Evolutionary conservation across 805 yeast species (phyloP), one percentile per base, ranked within the genome.

Genomic region (Kodamaea restingae): DNA sequence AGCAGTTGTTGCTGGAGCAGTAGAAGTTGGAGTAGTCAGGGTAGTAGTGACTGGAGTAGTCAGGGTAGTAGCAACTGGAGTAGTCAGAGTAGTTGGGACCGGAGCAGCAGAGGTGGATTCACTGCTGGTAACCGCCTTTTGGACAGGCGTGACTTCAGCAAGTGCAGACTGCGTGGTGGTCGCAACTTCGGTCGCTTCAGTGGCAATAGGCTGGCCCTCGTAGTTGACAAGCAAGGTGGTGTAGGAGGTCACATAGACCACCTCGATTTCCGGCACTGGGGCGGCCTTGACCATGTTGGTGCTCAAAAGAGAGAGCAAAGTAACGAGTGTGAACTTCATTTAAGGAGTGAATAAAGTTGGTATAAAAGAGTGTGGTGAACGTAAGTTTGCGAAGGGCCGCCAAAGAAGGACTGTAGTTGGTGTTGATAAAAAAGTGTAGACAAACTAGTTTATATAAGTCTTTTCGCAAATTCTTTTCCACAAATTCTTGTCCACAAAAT

Each of bases 211-310:
- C 20, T 33, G 9, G 15, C 41, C 41, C 6, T 38, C 28, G 28
- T 40, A 10, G 45, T 42, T 25, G 29, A 43, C 48, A 18, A 48
- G 35, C 29, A 45, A 44, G 17, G 59, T 52, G 35, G 56, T 52
- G 33, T 44, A 50, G 20, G 49, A 36, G 26, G 65, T 61, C 6
- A 56, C 54, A 18, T 38, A 45, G 18, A 56, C 59, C 15, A 54
- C 47, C 8, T 54, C 48, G 25, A 56, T 34, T 24, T 46, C 61
- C 14, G 67, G 66, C 32, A 51, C 62, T 11, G 65, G 60, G 22
- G 47, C 47, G 31, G 57, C 56, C 29, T 39, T 31, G 17, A 44
- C 53, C 21, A 43, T 15, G 22, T 25, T 32, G 25, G 45, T 37
- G 22, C 39, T 36, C 20, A 52, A 38, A 18, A 49, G 41, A 18